phyloP scores from a whole-genome alignment of 179 eudicot species.

The Heliamphora pulchella region DNA sequence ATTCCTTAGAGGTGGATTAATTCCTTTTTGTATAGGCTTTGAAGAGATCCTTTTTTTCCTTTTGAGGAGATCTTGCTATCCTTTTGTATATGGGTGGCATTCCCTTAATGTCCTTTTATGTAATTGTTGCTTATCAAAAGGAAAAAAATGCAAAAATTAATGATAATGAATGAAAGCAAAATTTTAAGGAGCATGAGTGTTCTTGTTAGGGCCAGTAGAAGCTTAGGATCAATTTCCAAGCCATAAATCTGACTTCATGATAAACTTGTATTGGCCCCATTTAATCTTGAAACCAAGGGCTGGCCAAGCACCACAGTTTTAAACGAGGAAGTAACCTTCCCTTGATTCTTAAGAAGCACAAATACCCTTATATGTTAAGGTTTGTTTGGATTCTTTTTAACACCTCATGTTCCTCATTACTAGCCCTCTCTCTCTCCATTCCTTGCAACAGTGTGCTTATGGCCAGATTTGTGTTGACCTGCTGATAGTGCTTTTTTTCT shows the following conservation, averaged over 20 bases:
- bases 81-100: too few relatives aligned
- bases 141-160: too few relatives aligned
- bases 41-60: too few relatives aligned
- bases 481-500: not conserved
- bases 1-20: too few relatives aligned
- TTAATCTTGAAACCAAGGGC: not conserved
- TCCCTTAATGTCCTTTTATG: too few relatives aligned
- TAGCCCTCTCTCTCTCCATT: not conserved
- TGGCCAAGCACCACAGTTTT: not conserved
- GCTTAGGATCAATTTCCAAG: not conserved
- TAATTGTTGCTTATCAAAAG: too few relatives aligned
- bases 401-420: not conserved
- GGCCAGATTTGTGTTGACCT: not conserved
- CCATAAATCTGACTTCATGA: not conserved
- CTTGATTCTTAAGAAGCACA: not conserved
- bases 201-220: not conserved
- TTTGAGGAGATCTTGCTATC: too few relatives aligned
- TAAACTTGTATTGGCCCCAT: not conserved
- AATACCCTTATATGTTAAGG: not conserved
- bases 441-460: not conserved
- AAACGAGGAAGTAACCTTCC: not conserved
- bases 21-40: too few relatives aligned
- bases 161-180: not conserved
- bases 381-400: not conserved
- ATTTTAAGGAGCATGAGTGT: not conserved